Percentiles rank a stretch among this genome's conserved stretches.
Evolutionary conservation across 345 rosid species (phyloP).

Genomic region (Populus euphratica): DNA sequence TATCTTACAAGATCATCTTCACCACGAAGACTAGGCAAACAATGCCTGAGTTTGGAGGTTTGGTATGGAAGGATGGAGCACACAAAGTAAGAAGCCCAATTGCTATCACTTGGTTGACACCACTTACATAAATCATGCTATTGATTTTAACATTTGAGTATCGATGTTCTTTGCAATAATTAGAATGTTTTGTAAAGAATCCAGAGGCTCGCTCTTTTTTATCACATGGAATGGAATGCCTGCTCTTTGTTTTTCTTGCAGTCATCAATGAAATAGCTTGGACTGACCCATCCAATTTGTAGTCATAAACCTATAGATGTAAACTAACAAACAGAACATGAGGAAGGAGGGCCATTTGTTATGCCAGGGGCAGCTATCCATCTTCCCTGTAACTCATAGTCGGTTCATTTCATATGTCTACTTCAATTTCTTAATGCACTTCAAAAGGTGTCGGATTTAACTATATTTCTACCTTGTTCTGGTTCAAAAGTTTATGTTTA

Average conservation of each 20-base stretch:
- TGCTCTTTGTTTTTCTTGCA: no score
- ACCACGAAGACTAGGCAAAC: slow-evolving; percentile 41
- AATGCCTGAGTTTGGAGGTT: slow-evolving; percentile 72
- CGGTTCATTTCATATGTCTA: background rate
- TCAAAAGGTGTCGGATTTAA: background rate
- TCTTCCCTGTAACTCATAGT: background rate
- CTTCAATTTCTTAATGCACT: background rate
- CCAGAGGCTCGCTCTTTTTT: background rate
- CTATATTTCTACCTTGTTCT: background rate
- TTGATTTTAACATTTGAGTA: background rate
- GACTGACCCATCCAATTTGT: background rate
- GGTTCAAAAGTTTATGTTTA: no score
- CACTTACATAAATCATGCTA: slow-evolving; percentile 28
- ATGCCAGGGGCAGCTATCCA: background rate
- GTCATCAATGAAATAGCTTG: background rate
- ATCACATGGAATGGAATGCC: background rate
- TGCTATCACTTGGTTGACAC: slow-evolving; percentile 56
- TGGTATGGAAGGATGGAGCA: slow-evolving; percentile 73
- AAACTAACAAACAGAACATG: background rate
- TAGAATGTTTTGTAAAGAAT: background rate
- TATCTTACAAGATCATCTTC: slow-evolving; percentile 64
- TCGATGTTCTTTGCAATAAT: slow-evolving; percentile 17
- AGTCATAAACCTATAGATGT: background rate
- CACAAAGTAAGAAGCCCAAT: slow-evolving; percentile 87
- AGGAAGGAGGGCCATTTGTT: background rate